Evolutionary conservation across 495 filamentous ascomycete species (phyloP).

Genomic region (Podospora bellae-mahoneyi): DNA sequence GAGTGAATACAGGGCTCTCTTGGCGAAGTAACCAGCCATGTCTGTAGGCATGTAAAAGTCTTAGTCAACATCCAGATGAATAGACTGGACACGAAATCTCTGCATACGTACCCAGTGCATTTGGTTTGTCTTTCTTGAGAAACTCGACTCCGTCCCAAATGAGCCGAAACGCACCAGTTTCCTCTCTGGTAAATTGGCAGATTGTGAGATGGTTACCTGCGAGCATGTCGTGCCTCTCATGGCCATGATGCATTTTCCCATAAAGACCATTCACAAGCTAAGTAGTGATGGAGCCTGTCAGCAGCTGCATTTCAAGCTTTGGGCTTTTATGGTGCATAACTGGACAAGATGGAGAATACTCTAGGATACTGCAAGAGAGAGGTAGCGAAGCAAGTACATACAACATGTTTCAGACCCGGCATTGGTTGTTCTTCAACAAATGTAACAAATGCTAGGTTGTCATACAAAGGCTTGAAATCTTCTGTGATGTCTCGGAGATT

Average conservation of each 20-base stretch:
- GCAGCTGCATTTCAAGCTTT: neutral
- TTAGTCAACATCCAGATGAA: neutral
- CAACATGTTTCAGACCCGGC: conserved; percentile 2
- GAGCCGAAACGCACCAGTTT: neutral
- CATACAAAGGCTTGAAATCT: conserved; percentile 16
- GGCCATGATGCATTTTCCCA: conserved; percentile 9
- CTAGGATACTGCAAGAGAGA: too few species aligned
- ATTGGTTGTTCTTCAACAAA: conserved; percentile 13
- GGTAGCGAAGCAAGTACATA: neutral
- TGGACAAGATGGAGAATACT: too few species aligned
- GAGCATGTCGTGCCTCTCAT: neutral
- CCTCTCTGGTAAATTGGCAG: conserved; percentile 10
- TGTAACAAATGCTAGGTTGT: conserved; percentile 11
- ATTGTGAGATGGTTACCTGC: conserved; percentile 17
- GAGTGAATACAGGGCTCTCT: conserved; percentile 12
- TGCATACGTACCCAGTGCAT: neutral
- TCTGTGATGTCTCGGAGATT: conserved; percentile 8
- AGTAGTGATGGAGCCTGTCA: neutral
- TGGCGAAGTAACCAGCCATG: neutral
- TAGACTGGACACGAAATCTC: too few species aligned
- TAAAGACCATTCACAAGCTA: conserved; percentile 11
- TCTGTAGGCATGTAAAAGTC: neutral
- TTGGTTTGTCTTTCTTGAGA: neutral
- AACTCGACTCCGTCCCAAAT: neutral
- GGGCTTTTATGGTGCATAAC: neutral